Conservation (phyloP, 805 yeast species). For the Pichia manshurica region DNA sequence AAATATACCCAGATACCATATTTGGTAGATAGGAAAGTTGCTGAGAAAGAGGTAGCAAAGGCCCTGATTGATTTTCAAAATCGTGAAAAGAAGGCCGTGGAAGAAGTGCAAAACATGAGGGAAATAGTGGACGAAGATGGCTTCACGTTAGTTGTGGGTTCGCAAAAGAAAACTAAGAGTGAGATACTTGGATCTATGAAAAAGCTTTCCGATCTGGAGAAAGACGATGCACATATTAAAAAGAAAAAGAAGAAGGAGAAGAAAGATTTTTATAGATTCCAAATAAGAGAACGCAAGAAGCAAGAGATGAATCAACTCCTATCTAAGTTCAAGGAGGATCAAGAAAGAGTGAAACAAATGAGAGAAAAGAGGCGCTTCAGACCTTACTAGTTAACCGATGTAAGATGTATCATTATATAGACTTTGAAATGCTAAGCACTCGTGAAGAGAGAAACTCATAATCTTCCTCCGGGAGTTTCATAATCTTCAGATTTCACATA, state of each 20-base stretch:
- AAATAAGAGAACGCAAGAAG: slow-evolving; percentile 89
- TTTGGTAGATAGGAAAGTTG: slow-evolving; percentile 39
- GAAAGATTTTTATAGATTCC: slow-evolving; percentile 92
- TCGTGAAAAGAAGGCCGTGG: slow-evolving; percentile 59
- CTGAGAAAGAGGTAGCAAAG: slow-evolving; percentile 52
- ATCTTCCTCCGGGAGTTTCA: slow-evolving; percentile 39
- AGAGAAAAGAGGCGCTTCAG: slow-evolving; percentile 76
- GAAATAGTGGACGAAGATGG: slow-evolving; percentile 87
- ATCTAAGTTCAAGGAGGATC: slow-evolving; percentile 82
- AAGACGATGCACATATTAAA: slow-evolving; percentile 34
- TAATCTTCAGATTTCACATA: slow-evolving; percentile 15
- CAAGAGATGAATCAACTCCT: slow-evolving; percentile 84
- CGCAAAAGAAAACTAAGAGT: slow-evolving; percentile 75
- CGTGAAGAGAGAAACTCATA: slow-evolving; percentile 24
- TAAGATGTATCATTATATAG: too few relatives aligned
- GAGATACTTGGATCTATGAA: slow-evolving; percentile 54
- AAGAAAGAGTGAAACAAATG: slow-evolving; percentile 73
- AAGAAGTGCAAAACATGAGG: slow-evolving; percentile 48
- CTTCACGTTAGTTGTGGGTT: slow-evolving; percentile 82
- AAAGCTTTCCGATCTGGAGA: slow-evolving; percentile 25
- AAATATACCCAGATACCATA: slow-evolving; percentile 40
- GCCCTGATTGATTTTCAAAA: slow-evolving; percentile 63
- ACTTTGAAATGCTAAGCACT: too few relatives aligned
- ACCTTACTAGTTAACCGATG: slow-evolving; percentile 62
- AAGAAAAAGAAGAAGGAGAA: slow-evolving; percentile 71